Conservation (phyloP, 305 asterid genomes). For the Galium porrigens region DNA sequence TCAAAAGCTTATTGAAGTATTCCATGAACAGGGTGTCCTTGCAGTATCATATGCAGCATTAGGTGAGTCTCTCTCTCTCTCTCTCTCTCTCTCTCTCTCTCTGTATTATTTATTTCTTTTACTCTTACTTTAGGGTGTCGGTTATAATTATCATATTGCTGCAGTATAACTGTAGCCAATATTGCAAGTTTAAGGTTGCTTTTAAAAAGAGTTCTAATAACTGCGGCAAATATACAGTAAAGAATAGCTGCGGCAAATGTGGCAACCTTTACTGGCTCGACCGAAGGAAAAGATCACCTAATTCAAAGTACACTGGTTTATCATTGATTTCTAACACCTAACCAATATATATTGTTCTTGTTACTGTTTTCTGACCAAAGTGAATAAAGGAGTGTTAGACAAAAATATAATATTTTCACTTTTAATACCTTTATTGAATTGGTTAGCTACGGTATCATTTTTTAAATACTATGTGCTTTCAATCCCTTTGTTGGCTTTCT, state of each 20-base stretch:
- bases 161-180: background rate
- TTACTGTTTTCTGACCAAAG: background rate
- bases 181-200: background rate
- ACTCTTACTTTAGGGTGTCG: background rate
- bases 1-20: constrained; percentile 13
- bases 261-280: background rate
- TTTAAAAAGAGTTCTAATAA: background rate
- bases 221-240: background rate
- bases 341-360: background rate
- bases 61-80: constrained; percentile 36
- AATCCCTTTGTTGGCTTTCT: background rate
- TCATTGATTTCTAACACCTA: background rate
- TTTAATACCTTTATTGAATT: background rate
- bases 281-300: background rate
- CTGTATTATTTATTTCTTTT: background rate
- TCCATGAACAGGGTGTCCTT: constrained; percentile 41
- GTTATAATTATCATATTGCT: background rate
- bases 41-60: constrained; percentile 44
- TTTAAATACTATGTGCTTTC: background rate
- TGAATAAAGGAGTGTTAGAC: background rate
- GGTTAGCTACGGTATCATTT: background rate
- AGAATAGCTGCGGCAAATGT: background rate
- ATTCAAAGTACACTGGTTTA: background rate
- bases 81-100: background rate
- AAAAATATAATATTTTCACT: background rate